These are phyloP conservation scores for Austroboletus rostrupii DNA, from an alignment of 1,284 basidiomycete genomes.

Conservation along the genomic window DNA sequence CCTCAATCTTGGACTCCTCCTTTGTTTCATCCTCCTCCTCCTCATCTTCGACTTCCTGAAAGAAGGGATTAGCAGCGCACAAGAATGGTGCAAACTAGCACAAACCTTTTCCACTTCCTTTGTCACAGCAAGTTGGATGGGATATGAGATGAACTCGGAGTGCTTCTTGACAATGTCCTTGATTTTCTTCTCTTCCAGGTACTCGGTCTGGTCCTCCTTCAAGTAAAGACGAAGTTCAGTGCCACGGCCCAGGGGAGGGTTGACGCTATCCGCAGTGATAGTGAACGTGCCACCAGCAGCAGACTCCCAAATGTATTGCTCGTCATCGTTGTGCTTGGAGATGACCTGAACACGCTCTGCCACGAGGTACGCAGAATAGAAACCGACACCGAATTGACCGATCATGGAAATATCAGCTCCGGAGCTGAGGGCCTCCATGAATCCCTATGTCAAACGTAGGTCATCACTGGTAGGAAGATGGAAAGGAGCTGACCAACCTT, in stretches of 20 bases:
- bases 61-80: neutral
- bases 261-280: constrained; percentile 90
- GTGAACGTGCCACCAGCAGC: constrained; percentile 99
- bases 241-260: constrained; percentile 91
- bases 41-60: constrained; percentile 84
- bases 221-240: constrained; percentile 93
- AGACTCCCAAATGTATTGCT: constrained; percentile 99
- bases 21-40: constrained; percentile 62
- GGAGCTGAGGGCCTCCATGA: constrained; percentile 94
- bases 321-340: constrained; percentile 99
- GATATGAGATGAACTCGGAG: constrained; percentile 99
- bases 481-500: constrained; percentile 48
- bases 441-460: constrained; percentile 59
- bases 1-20: constrained; percentile 71
- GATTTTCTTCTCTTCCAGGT: constrained; percentile 99
- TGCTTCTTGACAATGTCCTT: constrained; percentile 99
- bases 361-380: constrained; percentile 99
- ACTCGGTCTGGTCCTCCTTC: constrained; percentile 99
- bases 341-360: constrained; percentile 98
- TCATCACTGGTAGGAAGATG: constrained; percentile 11
- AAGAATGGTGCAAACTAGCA: constrained; percentile 7
- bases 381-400: constrained; percentile 97
- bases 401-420: constrained; percentile 97
- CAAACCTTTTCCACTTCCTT: constrained; percentile 97
- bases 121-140: constrained; percentile 96